Base-by-base conservation (phyloP, 371 early-diverging fungal genomes). In the Apophysomyces trapeziformis region DNA sequence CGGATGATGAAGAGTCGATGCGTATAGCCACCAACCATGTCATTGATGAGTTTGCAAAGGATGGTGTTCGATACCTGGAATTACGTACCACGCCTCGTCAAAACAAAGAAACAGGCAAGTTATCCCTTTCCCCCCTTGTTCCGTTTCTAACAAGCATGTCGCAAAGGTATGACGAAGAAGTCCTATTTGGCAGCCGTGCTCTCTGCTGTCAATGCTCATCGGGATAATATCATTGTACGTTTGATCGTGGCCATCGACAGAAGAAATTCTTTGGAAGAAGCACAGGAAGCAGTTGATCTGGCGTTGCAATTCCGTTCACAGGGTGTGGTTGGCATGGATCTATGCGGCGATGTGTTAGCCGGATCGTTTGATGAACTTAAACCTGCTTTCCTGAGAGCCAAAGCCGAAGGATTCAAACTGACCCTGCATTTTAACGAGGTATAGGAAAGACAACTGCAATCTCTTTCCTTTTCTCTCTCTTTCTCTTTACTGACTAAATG, bases 341-440 rank as follows among this genome's bases (percentile, higher is more conserved):
- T 90, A 7, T 88, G 89, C 67, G 89, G 89, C 26, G 85, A 90
- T 70, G 82, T 80, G 9, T 67, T 65, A 32, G 68, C 60, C 13
- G 89, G 87, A 0, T 66, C 70, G 13, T 83, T 87, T 73, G 65
- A 69, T 12, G 68, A 38, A 9, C 46, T 86, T 16, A 72, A 69
- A 50, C 85, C 84, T 9, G 89, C 89, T 2, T 77, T 90, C 58
- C 60, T 69, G 8, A 70, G 76, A 56, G 90, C 89, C 5, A 64
- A 84, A 56, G 41, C 63, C 7, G 65, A 75, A 13, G 84, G 84
- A 7, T 77, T 90, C 60, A 76, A 81, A 38, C 62, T 87, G 2
- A 89, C 90, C 9, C 63, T 87, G 7, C 90, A 90, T 61, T 76
- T 87, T 54, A 85, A 83, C 39, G 90, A 90, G 74, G 69, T 87